phyloP scores from a whole-genome alignment of 805 yeast species.

The Barnettozyma salicaria region DNA sequence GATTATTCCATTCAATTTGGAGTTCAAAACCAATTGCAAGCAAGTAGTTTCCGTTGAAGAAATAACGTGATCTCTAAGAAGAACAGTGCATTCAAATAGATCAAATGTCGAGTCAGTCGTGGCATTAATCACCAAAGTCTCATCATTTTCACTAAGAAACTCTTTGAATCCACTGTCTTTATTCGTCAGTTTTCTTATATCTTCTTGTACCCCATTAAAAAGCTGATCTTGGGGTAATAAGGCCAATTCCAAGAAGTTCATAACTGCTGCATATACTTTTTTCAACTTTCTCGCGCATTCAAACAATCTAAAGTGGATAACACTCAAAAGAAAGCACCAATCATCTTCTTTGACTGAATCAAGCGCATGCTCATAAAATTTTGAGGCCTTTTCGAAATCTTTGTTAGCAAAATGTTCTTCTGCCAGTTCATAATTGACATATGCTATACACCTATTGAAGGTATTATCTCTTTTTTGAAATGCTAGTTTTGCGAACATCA shows the following conservation, averaged over 20 bases:
- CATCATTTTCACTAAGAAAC: conserved; percentile 9
- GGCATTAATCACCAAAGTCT: conserved; percentile 20
- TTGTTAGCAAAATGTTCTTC: conserved; percentile 34
- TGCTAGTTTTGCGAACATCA: conserved; percentile 33
- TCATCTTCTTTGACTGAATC: conserved; percentile 34
- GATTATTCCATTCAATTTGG: conserved; percentile 22
- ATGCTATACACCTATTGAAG: conserved; percentile 36
- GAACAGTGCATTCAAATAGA: conserved; percentile 20
- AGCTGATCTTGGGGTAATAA: conserved; percentile 19
- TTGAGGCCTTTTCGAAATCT: conserved; percentile 37
- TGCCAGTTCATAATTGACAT: conserved; percentile 45
- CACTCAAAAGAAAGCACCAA: conserved; percentile 34
- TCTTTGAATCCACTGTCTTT: conserved; percentile 2
- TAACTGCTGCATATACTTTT: conserved; percentile 29
- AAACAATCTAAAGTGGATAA: conserved; percentile 33
- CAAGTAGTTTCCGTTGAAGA: conserved; percentile 16
- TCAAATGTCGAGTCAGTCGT: conserved; percentile 23
- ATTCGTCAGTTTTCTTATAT: conserved; percentile 3
- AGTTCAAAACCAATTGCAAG: conserved; percentile 30
- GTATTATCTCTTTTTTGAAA: conserved; percentile 32
- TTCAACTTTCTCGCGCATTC: conserved; percentile 32
- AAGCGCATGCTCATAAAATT: conserved; percentile 35
- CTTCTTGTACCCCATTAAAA: not conserved
- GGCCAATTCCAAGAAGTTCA: conserved; percentile 30
- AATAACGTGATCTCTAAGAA: conserved; percentile 18